Base-by-base conservation (phyloP, 2,329 filamentous ascomycete genomes). In the Sphaerulina populicola region DNA sequence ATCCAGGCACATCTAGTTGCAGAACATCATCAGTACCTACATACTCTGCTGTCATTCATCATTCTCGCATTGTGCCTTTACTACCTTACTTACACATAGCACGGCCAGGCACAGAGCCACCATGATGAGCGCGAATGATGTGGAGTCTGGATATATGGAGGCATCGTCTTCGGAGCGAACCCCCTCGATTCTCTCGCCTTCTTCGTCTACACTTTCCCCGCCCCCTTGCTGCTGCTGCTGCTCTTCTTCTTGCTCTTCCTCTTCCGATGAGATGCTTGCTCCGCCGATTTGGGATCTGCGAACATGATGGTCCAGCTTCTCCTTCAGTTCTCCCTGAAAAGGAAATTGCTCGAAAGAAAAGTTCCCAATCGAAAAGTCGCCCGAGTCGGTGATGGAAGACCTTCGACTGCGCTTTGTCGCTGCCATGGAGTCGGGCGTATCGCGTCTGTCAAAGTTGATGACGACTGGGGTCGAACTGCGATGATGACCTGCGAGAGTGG, bases 121-220 rank as follows among this genome's bases (percentile, higher is more conserved):
- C 11, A 64, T 65, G 56, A 70, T 70, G 15, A 69, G 54, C 1
- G 52, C 51, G 15, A 70, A 60, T 52, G 39, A 41, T 9, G 39
- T 41, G 15, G 39, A 7, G 10, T 41, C 39, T 6, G 39, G 39
- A 41, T 41, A 41, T 21, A 41, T 41, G 14, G 39, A 41, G 9
- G 7, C 39, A 41, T 41, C 37, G 37, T 39, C 14, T 21, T 23
- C 18, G 8, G 31, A 35, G 4, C 12, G 31, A 35, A 35, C 8
- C 6, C 10, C 10, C 10, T 35, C 10, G 12, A 35, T 9, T 9
- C 31, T 35, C 6, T 35, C 31, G 31, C 31, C 31, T 12, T 35
- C 31, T 35, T 35, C 31, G 31, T 35, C 31, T 10, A 11, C 31
- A 4, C 3, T 9, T 10, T 1, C 12, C 23, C 23, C 23, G 23